phyloP scores from a whole-genome alignment of 169 alveolate species.

The Perkinsus olseni region DNA sequence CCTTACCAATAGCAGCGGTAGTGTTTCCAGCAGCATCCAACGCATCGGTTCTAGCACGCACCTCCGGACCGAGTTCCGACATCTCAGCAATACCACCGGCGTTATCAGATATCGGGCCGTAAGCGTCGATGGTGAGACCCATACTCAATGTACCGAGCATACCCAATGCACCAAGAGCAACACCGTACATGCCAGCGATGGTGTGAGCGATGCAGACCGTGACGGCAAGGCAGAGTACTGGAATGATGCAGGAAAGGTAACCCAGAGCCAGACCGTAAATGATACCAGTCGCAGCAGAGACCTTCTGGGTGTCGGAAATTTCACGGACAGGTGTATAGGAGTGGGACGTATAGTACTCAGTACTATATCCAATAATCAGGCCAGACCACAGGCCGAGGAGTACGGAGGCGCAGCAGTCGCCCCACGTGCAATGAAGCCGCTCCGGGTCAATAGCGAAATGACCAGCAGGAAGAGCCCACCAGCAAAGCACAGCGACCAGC shows the following conservation, averaged over 20 bases:
- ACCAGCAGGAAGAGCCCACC: constrained; percentile 37
- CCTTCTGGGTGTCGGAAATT: constrained; percentile 60
- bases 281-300: constrained; percentile 73
- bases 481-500: constrained; percentile 41
- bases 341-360: constrained; percentile 74
- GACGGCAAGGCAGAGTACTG: constrained; percentile 58
- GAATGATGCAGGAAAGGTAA: constrained; percentile 66
- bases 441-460: constrained; percentile 19
- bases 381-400: constrained; percentile 68
- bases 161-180: constrained; percentile 79
- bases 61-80: constrained; percentile 68
- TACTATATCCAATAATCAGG: constrained; percentile 56
- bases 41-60: constrained; percentile 73
- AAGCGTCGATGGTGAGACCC: constrained; percentile 77
- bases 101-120: constrained; percentile 82
- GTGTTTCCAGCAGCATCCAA: constrained; percentile 86
- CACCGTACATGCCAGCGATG: constrained; percentile 67
- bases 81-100: constrained; percentile 89
- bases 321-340: constrained; percentile 70
- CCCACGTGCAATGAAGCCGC: constrained; percentile 21
- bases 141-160: constrained; percentile 73
- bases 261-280: constrained; percentile 77
- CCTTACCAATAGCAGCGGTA: constrained; percentile 84
- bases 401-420: constrained; percentile 50
- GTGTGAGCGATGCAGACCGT: constrained; percentile 59